Base-by-base conservation (phyloP, 2,329 filamentous ascomycete species). In the Xylaria sp. region DNA sequence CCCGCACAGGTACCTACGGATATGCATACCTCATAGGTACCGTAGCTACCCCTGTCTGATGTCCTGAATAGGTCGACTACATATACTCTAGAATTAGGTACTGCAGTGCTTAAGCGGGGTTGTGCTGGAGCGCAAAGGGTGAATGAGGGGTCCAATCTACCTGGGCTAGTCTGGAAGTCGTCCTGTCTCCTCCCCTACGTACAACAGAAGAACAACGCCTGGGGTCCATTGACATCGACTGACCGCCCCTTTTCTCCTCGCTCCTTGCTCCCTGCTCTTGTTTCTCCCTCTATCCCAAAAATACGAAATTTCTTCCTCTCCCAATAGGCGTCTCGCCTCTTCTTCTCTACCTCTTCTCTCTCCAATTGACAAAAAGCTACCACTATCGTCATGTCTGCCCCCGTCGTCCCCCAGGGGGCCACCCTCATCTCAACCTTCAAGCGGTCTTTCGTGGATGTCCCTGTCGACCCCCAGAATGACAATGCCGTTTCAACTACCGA, bases 371-470 rank as follows among this genome's bases (percentile, higher is more conserved):
- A 24, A 24, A 58, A 55, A 36, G 9, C 21, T 30, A 42, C 14
- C 53, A 55, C 61, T 51, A 67, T 71, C 75, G 83, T 76, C 77
- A 90, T 90, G 87, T 83, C 87, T 71, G 77, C 83, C 74, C 77
- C 79, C 69, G 77, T 80, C 59, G 83, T 86, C 73, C 89, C 91
- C 65, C 81, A 88, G 57, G 91, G 89, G 73, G 87, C 88, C 76
- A 97, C 94, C 76, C 94, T 94, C 85, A 91, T 98, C 82, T 90
- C 97, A 79, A 92, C 90, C 75, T 86, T 97, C 81, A 92, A 92
- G 85, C 87, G 87, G 79, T 95, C 92, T 76, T 99, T 97, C 84
- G 85, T 87, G 72, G 89, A 95, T 75, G 95, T 98, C 63, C 90
- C 92, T 14, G 82, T 97, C 75, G 88, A 93, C 76, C 85, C 86